A percentile compares a stretch with the other conserved stretches of the same genome.
These are phyloP conservation scores for Tausonia pullulans DNA, from an alignment of 1,284 basidiomycete species.

Conservation along the genomic window DNA sequence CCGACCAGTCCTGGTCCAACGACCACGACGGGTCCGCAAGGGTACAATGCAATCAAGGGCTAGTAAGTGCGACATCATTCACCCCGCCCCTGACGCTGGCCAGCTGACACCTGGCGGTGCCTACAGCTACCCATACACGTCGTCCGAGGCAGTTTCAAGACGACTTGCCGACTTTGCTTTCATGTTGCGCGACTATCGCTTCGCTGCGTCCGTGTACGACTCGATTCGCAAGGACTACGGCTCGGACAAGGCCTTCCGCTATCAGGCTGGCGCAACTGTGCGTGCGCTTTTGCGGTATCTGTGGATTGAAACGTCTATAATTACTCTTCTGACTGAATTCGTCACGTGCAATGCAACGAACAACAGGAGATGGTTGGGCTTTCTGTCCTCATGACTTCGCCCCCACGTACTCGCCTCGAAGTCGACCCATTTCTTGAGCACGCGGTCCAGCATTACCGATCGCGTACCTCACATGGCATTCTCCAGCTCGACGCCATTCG, in stretches of 20 bases:
- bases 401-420: constrained; percentile 23
- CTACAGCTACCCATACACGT: constrained; percentile 35
- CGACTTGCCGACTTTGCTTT: constrained; percentile 94
- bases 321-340: neutral
- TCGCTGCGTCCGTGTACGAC: constrained; percentile 80
- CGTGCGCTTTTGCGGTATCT: neutral
- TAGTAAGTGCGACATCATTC: constrained; percentile 20
- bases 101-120: neutral
- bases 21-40: neutral
- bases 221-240: constrained; percentile 57
- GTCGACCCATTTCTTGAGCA: constrained; percentile 34
- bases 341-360: no score
- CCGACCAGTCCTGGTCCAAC: constrained; percentile 29
- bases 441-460: constrained; percentile 28
- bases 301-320: neutral
- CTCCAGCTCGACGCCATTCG: constrained; percentile 35
- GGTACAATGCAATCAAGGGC: constrained; percentile 24
- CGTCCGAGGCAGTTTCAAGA: constrained; percentile 39
- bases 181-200: constrained; percentile 76
- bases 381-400: constrained; percentile 28
- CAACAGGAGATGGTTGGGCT: constrained; percentile 35
- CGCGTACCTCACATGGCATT: constrained; percentile 17
- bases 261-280: constrained; percentile 33
- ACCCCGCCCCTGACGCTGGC: constrained; percentile 23
- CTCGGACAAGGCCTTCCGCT: constrained; percentile 33